phyloP scores from a whole-genome alignment of 768 basidiomycete species.

The Pisolithus orientalis region DNA sequence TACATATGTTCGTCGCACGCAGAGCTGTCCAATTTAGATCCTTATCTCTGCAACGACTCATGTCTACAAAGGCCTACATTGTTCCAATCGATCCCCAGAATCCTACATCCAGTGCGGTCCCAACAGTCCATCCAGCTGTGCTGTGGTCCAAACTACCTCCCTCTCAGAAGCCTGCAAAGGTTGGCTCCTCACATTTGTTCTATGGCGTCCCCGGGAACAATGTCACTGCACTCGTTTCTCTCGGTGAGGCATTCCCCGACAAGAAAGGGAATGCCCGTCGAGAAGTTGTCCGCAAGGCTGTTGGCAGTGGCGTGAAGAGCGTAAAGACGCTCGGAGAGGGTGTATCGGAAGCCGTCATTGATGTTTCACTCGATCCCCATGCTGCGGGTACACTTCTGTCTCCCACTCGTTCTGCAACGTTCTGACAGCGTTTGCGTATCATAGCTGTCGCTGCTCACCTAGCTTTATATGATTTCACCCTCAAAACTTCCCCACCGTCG shows the following conservation, averaged over 20 bases:
- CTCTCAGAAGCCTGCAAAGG: conserved; percentile 47
- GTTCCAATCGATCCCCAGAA: conserved; percentile 49
- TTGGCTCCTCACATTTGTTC: conserved; percentile 59
- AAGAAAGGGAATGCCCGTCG: conserved; percentile 43
- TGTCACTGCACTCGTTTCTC: conserved; percentile 50
- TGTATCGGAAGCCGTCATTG: conserved; percentile 55
- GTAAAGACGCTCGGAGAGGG: conserved; percentile 55
- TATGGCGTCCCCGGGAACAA: conserved; percentile 44
- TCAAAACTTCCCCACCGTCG: conserved; percentile 70
- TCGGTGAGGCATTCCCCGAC: conserved; percentile 47
- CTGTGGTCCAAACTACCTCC: conserved; percentile 50
- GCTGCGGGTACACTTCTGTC: conserved; percentile 52
- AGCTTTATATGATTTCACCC: conserved; percentile 66
- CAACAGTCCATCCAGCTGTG: conserved; percentile 38
- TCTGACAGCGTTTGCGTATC: conserved; percentile 4
- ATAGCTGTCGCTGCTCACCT: conserved; percentile 75
- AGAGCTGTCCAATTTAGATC: conserved; percentile 14
- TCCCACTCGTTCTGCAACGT: not conserved
- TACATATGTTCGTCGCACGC: conserved; percentile 10
- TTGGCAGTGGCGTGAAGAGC: conserved; percentile 69
- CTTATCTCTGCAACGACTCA: conserved; percentile 27
- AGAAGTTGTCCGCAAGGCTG: conserved; percentile 65
- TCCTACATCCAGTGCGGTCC: conserved; percentile 21
- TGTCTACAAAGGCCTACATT: conserved; percentile 53
- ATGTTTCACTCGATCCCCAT: conserved; percentile 63